Base-by-base conservation (phyloP, 2,329 filamentous ascomycete genomes). In the Ophiostoma pallidulum region DNA sequence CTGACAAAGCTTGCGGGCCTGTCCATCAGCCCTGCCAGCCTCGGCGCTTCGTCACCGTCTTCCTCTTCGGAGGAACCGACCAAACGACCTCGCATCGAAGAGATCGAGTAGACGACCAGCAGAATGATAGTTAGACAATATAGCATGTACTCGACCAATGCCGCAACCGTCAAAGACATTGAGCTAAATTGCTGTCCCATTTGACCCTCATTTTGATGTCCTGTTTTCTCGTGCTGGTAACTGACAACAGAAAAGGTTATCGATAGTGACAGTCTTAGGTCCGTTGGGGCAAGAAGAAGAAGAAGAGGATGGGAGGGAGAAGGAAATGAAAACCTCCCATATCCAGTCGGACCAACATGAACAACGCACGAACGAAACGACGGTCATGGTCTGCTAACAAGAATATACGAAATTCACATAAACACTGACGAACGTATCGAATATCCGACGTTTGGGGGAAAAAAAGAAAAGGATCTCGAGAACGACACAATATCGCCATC, bases 1-100 rank as follows among this genome's bases (percentile, higher is more conserved):
- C 42, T 63, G 24, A 50, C 54, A 6, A 60, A 60, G 18, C 54
- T 77, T 54, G 66, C 66, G 38, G 74, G 74, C 0, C 57, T 77
- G 50, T 61, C 52, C 10, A 16, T 55, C 35, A 39, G 50, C 12
- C 51, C 53, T 4, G 37, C 29, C 3, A 28, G 20, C 8, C 9
- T 42, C 20, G 24, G 18, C 4, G 28, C 19, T 8, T 8, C 29
- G 13, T 19, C 24, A 14, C n/a, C 24, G 9, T 16, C 18, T 1
- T 20, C 18, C n/a, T 24, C 45, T n/a, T 19, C 29, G 14, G 28
- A 40, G 16, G 22, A 18, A 5, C 10, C 18, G 3, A 16, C 41
- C 4, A 18, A 18, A n/a, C 47, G 45, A 19, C 51, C 54, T 1
- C 47, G 54, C 6, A 56, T 56, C 4, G 54, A 56, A 33, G 54